A percentile compares a stretch with the other conserved stretches of the same genome.
phyloP scores from a whole-genome alignment of 768 basidiomycete genomes.

The Candolleomyces eurysporus region DNA sequence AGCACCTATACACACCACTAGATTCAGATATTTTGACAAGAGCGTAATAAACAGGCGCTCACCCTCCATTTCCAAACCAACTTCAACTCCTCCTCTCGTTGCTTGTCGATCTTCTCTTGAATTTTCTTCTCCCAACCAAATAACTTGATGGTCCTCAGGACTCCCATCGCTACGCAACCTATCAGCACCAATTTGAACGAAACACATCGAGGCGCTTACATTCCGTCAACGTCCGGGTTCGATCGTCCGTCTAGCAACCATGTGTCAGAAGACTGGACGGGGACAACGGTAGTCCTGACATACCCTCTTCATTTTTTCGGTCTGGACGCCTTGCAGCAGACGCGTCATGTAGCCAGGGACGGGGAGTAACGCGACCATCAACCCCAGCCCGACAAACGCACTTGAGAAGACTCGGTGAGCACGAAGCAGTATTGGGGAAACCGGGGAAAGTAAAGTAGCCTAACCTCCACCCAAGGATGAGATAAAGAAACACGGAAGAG shows the following conservation, averaged over 20 bases:
- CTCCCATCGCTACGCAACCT: slow-evolving; percentile 42
- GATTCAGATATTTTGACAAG: background rate
- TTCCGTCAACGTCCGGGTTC: slow-evolving; percentile 64
- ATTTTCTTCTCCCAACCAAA: slow-evolving; percentile 70
- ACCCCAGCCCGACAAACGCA: slow-evolving; percentile 4
- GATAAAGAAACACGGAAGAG: slow-evolving; percentile 43
- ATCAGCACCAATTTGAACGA: background rate
- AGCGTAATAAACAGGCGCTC: background rate
- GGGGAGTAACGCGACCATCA: slow-evolving; percentile 2
- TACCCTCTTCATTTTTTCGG: slow-evolving; percentile 56
- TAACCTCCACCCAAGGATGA: slow-evolving; percentile 46
- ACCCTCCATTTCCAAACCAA: slow-evolving; percentile 50
- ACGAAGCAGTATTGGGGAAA: background rate
- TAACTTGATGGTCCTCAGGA: slow-evolving; percentile 71
- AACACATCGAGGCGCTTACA: slow-evolving; percentile 28
- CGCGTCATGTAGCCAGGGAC: slow-evolving; percentile 29
- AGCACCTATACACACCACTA: background rate
- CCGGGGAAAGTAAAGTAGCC: background rate
- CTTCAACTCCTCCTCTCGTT: slow-evolving; percentile 61
- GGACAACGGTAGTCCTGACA: slow-evolving; percentile 49
- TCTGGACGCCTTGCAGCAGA: slow-evolving; percentile 46
- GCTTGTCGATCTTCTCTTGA: slow-evolving; percentile 47
- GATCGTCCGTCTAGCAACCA: slow-evolving; percentile 40
- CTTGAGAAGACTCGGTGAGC: background rate
- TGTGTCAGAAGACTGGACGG: slow-evolving; percentile 38